A percentile compares a stretch with the other conserved stretches of the same genome.
These are phyloP conservation scores for Castanea sativa DNA, from an alignment of 306 rosid species.

Conservation along the genomic window DNA sequence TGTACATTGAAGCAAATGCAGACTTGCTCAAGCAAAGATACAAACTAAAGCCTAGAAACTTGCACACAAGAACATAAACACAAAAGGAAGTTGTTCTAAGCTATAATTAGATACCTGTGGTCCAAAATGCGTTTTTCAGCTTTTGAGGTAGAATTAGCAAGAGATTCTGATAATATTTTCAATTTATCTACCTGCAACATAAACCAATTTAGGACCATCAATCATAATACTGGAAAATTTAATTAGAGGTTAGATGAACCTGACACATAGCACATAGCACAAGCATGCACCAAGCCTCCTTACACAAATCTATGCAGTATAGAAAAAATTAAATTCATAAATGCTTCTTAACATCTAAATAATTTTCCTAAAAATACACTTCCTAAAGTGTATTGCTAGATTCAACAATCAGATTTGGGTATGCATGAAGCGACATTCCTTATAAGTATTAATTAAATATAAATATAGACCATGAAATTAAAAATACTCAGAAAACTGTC, in stretches of 20 bases:
- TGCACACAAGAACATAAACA: constrained; percentile 2
- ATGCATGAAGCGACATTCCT: background rate
- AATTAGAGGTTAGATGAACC: no score
- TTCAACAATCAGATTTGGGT: background rate
- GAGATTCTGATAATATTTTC: constrained; percentile 82
- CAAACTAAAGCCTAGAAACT: constrained; percentile 6
- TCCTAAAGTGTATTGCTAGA: background rate
- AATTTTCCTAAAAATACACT: background rate
- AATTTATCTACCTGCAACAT: constrained; percentile 73
- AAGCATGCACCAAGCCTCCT: background rate
- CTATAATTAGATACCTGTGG: constrained; percentile 57
- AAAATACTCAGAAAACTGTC: background rate
- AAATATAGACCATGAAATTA: background rate
- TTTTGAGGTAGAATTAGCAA: constrained; percentile 71
- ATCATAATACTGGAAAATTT: background rate
- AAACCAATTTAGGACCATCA: constrained; percentile 22
- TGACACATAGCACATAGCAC: no score
- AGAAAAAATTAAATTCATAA: background rate
- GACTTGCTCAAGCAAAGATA: background rate
- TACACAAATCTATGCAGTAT: background rate
- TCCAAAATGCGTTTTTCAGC: constrained; percentile 79
- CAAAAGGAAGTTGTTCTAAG: constrained; percentile 2
- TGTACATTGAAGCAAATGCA: background rate
- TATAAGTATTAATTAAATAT: background rate
- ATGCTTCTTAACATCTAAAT: background rate